Conservation (phyloP, 139 green algal species). For the Closterium sp. region DNA sequence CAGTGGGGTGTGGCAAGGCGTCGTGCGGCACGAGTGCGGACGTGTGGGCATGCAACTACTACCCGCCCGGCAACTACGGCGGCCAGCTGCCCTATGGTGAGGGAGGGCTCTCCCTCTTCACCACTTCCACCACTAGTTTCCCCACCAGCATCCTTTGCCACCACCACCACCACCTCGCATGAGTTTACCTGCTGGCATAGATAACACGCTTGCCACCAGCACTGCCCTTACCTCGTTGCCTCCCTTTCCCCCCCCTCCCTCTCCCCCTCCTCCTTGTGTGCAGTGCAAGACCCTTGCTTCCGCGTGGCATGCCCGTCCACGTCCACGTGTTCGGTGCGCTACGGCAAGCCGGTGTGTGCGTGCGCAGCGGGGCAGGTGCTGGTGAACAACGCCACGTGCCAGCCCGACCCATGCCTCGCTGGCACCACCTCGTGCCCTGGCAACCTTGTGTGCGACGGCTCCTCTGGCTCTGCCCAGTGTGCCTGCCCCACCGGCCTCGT, state of each 20-base stretch:
- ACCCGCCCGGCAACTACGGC: not conserved
- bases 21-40: not conserved
- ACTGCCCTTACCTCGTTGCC: too few relatives aligned
- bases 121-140: too few relatives aligned
- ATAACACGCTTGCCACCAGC: too few relatives aligned
- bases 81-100: constrained; percentile 1
- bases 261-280: not conserved
- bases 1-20: not conserved
- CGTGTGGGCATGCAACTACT: not conserved
- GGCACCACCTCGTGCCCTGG: not conserved
- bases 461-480: not conserved
- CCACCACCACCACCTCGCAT: too few relatives aligned
- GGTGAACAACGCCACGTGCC: not conserved
- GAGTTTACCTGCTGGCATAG: too few relatives aligned
- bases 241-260: not conserved
- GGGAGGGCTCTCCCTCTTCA: too few relatives aligned
- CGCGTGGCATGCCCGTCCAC: not conserved
- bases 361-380: not conserved
- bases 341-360: not conserved
- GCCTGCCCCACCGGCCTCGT: not conserved
- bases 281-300: not conserved
- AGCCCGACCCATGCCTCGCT: not conserved
- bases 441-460: not conserved
- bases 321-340: not conserved
- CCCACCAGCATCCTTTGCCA: too few relatives aligned